Evolutionary conservation across 768 basidiomycete genomes (phyloP), one percentile per base, ranked within the genome.

Genomic region (Crucibulum laeve): DNA sequence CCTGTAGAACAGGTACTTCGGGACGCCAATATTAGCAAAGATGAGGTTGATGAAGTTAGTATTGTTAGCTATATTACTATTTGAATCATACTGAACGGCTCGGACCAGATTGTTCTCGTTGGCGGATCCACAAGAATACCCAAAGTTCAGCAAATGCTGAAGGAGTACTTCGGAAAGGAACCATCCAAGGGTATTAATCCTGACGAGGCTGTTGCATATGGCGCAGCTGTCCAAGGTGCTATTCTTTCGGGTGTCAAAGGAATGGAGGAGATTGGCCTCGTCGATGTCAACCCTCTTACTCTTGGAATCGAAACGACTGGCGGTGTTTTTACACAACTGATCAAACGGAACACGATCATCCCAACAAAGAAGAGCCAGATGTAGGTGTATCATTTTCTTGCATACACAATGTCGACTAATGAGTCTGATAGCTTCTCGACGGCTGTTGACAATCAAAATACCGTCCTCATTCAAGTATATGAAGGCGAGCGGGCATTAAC

Each of bases 401-500:
- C 14, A 3, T 11, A 44, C 21, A 5, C 11, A 18, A 17, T 22
- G 24, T 24, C 40, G 32, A 36, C 49, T 23, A 45, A 17, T 35
- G 11, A 4, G 7, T 44, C 22, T 23, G 17, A 32, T 43, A 69
- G 66, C 55, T 92, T 94, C 78, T 93, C 91, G 32, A 94, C 93
- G 0, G 85, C 87, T 61, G 76, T 82, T 42, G 91, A 93, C 68
- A 91, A 92, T 69, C 91, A 94, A 63, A 82, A 82, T 43, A 84
- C 83, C 63, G 90, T 95, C 28, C 72, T 88, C 56, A 92, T 94
- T 59, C 87, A 91, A 64, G 89, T 94, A 22, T 92, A 72, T 62
- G 90, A 94, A 70, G 91, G 90, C 53, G 89, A 93, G 64, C 85
- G 91, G 61, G 79, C 84, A 25, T 79, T 84, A 59, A 91, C 91